Conservation (phyloP, 2,329 filamentous ascomycete genomes). For the Paecilomyces fulvus region DNA sequence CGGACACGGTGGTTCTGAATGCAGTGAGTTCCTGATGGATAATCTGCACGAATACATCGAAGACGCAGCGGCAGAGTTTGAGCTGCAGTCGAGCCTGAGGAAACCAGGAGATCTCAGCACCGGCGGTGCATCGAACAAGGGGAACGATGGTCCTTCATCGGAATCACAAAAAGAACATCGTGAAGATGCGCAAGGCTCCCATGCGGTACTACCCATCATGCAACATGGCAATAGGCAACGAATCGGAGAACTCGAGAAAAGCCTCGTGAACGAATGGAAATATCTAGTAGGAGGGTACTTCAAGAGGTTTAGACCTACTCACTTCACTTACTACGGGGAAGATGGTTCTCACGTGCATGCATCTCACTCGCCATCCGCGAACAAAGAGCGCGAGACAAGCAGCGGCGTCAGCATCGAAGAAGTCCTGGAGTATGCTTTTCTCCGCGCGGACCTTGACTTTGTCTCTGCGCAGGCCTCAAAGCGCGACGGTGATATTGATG, state of each 20-base stretch:
- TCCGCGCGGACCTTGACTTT: constrained; percentile 91
- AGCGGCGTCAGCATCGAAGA: constrained; percentile 37
- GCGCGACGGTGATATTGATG: constrained; percentile 64
- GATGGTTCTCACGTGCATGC: constrained; percentile 20
- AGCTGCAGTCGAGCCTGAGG: constrained; percentile 65
- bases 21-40: constrained; percentile 76
- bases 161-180: constrained; percentile 6
- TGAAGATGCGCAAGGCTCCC: constrained; percentile 3
- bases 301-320: constrained; percentile 73
- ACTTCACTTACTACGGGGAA: constrained; percentile 51
- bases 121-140: no score
- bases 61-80: constrained; percentile 66
- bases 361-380: constrained; percentile 13
- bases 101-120: constrained; percentile 10
- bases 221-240: constrained; percentile 50
- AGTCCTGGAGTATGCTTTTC: constrained; percentile 80
- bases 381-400: constrained; percentile 18
- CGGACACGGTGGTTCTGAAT: constrained; percentile 85
- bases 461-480: constrained; percentile 81
- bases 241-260: constrained; percentile 60
- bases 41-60: constrained; percentile 85
- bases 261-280: constrained; percentile 69
- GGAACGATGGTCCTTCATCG: not conserved
- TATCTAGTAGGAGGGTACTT: constrained; percentile 90
- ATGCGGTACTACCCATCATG: constrained; percentile 35